Conservation (phyloP, 2,329 filamentous ascomycete genomes). For the Claviceps maximensis region DNA sequence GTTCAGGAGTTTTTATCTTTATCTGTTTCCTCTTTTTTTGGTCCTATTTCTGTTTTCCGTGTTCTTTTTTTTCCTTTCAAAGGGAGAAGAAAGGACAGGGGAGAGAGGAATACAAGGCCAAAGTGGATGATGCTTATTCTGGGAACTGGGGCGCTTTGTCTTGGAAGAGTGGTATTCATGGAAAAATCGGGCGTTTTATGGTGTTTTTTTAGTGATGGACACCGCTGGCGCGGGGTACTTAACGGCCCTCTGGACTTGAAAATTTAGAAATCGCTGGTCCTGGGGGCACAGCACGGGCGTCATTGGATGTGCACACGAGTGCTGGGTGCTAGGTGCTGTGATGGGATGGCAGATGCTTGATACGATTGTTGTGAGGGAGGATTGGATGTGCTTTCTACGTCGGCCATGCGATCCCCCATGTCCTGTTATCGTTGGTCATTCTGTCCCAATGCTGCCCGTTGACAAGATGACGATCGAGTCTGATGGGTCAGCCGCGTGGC, state of each 20-base stretch:
- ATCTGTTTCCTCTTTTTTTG: background rate
- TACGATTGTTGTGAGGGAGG: too few relatives aligned
- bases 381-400: too few relatives aligned
- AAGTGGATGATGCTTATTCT: background rate
- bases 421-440: too few relatives aligned
- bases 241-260: background rate
- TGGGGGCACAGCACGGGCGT: background rate
- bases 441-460: too few relatives aligned
- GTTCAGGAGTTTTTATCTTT: background rate
- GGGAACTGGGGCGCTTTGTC: background rate
- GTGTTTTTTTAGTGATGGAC: background rate
- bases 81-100: background rate
- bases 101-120: background rate
- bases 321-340: background rate
- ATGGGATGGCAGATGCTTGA: too few relatives aligned
- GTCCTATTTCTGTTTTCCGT: background rate
- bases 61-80: background rate
- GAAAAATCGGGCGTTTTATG: background rate
- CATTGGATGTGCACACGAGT: background rate
- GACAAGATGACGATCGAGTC: too few relatives aligned
- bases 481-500: too few relatives aligned
- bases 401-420: too few relatives aligned
- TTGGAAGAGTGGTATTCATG: background rate
- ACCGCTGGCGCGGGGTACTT: background rate
- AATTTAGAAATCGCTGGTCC: background rate